These are phyloP conservation scores for Psilocybe cubensis DNA, from an alignment of 768 basidiomycete genomes.

Conservation along the genomic window DNA sequence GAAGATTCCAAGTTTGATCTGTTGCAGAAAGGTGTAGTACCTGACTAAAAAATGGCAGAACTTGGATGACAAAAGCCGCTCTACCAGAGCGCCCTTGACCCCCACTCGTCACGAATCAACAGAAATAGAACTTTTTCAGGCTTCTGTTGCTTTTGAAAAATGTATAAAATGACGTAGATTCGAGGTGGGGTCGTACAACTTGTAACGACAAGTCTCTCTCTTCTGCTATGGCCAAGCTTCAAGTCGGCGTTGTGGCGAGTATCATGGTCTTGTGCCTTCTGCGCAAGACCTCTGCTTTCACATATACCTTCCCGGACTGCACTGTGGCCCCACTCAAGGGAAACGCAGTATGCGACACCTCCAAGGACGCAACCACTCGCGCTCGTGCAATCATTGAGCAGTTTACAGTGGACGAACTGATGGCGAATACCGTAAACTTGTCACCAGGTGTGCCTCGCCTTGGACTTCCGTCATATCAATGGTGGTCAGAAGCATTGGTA, in stretches of 20 bases:
- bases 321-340: constrained; percentile 44
- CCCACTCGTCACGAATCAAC: constrained; percentile 14
- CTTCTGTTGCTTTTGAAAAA: not conserved
- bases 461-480: constrained; percentile 59
- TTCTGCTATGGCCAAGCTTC: constrained; percentile 12
- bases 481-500: constrained; percentile 66
- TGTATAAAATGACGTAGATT: not conserved
- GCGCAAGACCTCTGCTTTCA: constrained; percentile 10
- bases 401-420: constrained; percentile 55
- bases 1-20: too few relatives aligned
- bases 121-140: constrained; percentile 1
- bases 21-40: not conserved
- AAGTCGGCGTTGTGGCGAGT: constrained; percentile 9
- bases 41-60: not conserved
- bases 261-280: constrained; percentile 16
- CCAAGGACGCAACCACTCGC: constrained; percentile 45
- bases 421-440: constrained; percentile 51
- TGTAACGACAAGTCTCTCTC: not conserved
- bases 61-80: not conserved
- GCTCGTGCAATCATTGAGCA: constrained; percentile 52
- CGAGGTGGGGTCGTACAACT: not conserved
- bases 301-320: constrained; percentile 53
- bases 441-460: constrained; percentile 57
- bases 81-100: constrained; percentile 2
- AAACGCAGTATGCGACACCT: constrained; percentile 51